Percentiles rank a stretch among this genome's conserved stretches.
phyloP scores from a whole-genome alignment of 305 asterid genomes.

The Fraxinus angustifolia region DNA sequence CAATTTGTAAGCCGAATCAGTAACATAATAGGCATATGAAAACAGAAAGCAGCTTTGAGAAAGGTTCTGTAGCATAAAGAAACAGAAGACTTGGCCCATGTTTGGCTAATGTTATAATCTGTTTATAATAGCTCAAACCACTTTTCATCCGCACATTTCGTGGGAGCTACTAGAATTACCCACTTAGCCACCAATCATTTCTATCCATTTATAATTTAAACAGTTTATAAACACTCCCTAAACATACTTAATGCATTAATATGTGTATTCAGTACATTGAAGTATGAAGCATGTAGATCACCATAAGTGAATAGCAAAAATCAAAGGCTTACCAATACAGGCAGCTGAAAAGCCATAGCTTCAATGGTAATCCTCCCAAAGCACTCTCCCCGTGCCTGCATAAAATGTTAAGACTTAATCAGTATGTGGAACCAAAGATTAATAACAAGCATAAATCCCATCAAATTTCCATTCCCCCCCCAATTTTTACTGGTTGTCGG shows the following conservation, averaged over 20 bases:
- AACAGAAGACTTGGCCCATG: background rate
- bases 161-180: background rate
- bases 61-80: background rate
- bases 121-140: background rate
- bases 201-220: background rate
- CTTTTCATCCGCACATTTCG: background rate
- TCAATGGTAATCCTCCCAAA: constrained; percentile 97
- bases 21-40: background rate
- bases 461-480: background rate
- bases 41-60: background rate
- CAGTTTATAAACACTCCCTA: background rate
- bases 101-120: background rate
- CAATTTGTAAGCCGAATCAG: background rate
- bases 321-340: constrained; percentile 64
- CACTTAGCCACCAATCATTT: background rate
- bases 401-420: constrained; percentile 2
- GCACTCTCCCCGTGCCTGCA: constrained; percentile 93
- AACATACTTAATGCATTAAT: background rate
- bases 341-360: constrained; percentile 98
- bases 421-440: background rate
- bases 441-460: background rate
- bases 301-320: background rate
- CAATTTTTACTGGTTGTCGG: background rate
- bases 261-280: background rate
- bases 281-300: background rate